Evolutionary conservation across 306 rosid genomes (phyloP).

Genomic region (Rosa multiflora): DNA sequence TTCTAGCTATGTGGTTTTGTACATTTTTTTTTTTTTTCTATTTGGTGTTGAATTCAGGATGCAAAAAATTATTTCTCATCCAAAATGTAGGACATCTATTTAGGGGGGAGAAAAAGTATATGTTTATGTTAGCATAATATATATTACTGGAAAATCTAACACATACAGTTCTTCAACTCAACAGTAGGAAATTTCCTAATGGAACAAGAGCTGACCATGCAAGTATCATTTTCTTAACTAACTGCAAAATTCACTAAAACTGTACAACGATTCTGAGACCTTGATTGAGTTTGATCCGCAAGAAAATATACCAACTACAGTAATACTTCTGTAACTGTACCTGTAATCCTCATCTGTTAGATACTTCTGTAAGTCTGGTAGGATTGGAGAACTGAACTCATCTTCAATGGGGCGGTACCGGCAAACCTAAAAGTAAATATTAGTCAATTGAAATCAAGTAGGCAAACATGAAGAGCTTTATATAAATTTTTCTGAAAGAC

Average conservation of each 20-base stretch:
- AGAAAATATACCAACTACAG: not conserved
- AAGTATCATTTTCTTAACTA: not conserved
- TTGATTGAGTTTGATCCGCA: not conserved
- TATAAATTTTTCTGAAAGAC: not conserved
- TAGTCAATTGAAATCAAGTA: conserved; percentile 13
- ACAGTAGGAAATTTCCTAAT: not conserved
- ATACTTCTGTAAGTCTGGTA: conserved; percentile 75
- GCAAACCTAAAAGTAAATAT: conserved; percentile 67
- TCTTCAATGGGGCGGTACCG: conserved; percentile 77
- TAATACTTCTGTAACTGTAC: conserved; percentile 29
- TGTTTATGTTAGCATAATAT: not conserved
- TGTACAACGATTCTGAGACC: not conserved
- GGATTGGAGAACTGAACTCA: conserved; percentile 75
- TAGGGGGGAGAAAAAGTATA: not conserved
- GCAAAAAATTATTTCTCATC: not conserved
- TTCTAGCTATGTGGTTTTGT: not conserved
- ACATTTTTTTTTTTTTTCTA: not conserved
- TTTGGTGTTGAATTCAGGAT: not conserved
- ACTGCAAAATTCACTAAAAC: conserved; percentile 1
- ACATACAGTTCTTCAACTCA: not conserved
- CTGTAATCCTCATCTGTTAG: conserved; percentile 93
- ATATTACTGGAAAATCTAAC: not conserved
- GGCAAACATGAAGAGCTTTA: conserved; percentile 14
- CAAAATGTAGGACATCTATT: not conserved
- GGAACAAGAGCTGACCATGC: not conserved